Evolutionary conservation across 768 basidiomycete species (phyloP).

Genomic region (Clavaria fumosa): DNA sequence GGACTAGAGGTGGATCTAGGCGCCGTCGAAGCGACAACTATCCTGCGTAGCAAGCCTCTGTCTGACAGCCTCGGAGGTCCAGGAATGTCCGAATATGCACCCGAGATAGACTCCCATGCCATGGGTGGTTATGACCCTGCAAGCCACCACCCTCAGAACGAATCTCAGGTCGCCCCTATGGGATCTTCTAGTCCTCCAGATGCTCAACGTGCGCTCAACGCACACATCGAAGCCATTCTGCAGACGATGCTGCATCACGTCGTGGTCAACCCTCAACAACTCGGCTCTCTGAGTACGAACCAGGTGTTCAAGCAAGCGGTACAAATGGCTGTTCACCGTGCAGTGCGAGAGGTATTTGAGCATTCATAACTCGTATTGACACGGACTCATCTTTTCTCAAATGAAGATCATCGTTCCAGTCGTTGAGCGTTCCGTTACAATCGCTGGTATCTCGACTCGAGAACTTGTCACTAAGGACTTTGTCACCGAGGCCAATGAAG

Average conservation of each 20-base stretch:
- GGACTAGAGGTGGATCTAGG: slow-evolving; percentile 78
- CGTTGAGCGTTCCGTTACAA: slow-evolving; percentile 95
- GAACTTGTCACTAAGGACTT: slow-evolving; percentile 95
- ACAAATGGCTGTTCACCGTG: slow-evolving; percentile 80
- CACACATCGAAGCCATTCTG: slow-evolving; percentile 74
- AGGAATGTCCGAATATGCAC: slow-evolving; percentile 61
- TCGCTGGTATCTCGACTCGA: slow-evolving; percentile 92
- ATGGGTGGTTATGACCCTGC: slow-evolving; percentile 55
- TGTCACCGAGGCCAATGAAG: slow-evolving; percentile 81
- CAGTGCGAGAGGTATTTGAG: slow-evolving; percentile 72
- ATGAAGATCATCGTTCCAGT: slow-evolving; percentile 85
- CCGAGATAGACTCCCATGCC: slow-evolving; percentile 65
- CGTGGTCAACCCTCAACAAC: slow-evolving; percentile 62
- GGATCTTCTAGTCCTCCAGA: slow-evolving; percentile 47
- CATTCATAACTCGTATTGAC: neutral
- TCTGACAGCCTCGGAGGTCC: slow-evolving; percentile 41
- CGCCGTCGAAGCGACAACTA: slow-evolving; percentile 65
- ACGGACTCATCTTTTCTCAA: slow-evolving; percentile 5
- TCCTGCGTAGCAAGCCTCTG: slow-evolving; percentile 65
- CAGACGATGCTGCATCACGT: slow-evolving; percentile 54
- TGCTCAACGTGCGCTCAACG: slow-evolving; percentile 48
- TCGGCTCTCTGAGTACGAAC: slow-evolving; percentile 60
- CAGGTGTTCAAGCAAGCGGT: slow-evolving; percentile 82
- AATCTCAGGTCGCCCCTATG: slow-evolving; percentile 48
- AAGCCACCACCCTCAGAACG: slow-evolving; percentile 22